Base-by-base conservation (phyloP, 2,329 filamentous ascomycete genomes). In the Claviceps pazoutovae region DNA sequence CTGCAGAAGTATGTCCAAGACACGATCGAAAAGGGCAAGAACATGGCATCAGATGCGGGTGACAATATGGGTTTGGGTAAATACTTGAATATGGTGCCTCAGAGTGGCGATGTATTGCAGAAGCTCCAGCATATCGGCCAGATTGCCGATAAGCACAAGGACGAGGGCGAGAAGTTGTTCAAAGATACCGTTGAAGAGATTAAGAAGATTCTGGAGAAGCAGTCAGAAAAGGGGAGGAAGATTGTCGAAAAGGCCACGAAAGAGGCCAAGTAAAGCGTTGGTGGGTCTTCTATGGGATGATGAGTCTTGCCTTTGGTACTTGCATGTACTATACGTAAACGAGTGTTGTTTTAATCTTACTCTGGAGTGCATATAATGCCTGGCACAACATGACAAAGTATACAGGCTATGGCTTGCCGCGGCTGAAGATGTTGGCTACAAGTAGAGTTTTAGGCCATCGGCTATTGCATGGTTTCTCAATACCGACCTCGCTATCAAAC, bases 151-250 rank as follows among this genome's bases (percentile, higher is more conserved):
- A 80, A 86, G 69, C 80, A 86, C 63, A 80, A 78, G 48, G 73
- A 80, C 5, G 82, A 88, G 64, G 83, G 83, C 2, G 77, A 88
- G 71, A 76, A 80, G 65, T 70, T 88, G 39, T 64, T 86, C 49
- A 80, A 81, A 66, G 82, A 85, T 62, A 83, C 84, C 0, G 71
- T 86, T 48, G 74, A 83, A 45, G 83, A 87, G 64, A 68, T 87
- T 46, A 73, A 75, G 62, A 71, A 82, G 64, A 74, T 86, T 34
- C 68, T 86, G 43, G 77, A 82, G 64, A 78, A 78, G 62, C 76
- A 78, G 68, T 70, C 71, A 0, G 62, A 74, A 47, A 71, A 78
- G 65, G 74, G 78, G 0, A 71, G 83, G 61, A 75, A 84, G 56
- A 72, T 84, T 58, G 68, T 68, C 3, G 70, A 81, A 2, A 74